Base-by-base conservation (phyloP, 1,284 basidiomycete species). In the Lentinula novae-zelandiae region DNA sequence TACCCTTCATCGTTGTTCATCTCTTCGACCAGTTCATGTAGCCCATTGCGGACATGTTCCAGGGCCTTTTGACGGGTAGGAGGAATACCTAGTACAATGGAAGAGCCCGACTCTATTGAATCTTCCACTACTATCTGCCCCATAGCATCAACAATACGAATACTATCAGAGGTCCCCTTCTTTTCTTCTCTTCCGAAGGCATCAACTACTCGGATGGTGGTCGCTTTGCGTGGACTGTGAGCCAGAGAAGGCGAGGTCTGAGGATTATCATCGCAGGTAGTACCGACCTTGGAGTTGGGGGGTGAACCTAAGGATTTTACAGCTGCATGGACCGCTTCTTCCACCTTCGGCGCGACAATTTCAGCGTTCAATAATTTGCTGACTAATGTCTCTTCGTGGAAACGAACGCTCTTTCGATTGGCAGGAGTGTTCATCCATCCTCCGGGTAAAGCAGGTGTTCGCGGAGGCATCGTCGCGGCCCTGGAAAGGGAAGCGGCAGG, bases 371-470 rank as follows among this genome's bases (percentile, higher is more conserved):
- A 68, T 33, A 64, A 73, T 65, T 80, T 78, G 38, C 75, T 75
- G 10, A 76, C 71, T 53, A 73, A 63, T 57, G 27, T 27, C 27
- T 75, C 71, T 60, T 70, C 72, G 36, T 77, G 74, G 66, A 91
- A 92, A 44, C 89, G 83, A 56, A 91, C 89, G 67, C 85, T 88
- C 67, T 82, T 78, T 62, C 76, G 74, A 44, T 42, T 44, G 2
- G 75, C 76, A 9, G 89, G 88, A 17, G 89, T 90, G 5, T 75
- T 70, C 53, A 82, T 64, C 87, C 87, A 90, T 39, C 79, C 87
- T 27, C 89, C 89, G n/a, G 89, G 89, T 6, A 81, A 82, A 4
- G 81, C 84, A 46, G 89, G 89, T 1, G 87, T 90, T 61, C 81
- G 82, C 36, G 74, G 62, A 27, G 81, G 77, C 8, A 82, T 70